These are phyloP conservation scores for Candida maesae DNA, from an alignment of 805 yeast genomes.

Conservation along the genomic window DNA sequence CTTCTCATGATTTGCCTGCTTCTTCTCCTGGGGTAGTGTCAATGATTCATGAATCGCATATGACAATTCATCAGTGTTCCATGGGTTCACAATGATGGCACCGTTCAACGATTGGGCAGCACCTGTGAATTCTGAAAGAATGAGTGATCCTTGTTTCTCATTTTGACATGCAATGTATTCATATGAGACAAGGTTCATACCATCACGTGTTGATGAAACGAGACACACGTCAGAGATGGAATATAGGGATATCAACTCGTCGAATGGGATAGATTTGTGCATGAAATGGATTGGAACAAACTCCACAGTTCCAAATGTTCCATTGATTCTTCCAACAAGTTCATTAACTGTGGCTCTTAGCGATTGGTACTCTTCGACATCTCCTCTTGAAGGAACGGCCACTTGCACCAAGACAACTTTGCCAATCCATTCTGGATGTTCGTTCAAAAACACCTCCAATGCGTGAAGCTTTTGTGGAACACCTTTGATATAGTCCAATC, in stretches of 20 bases:
- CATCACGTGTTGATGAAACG: conserved; percentile 94
- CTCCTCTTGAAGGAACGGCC: conserved; percentile 97
- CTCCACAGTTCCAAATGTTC: conserved; percentile 93
- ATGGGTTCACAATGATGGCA: conserved; percentile 89
- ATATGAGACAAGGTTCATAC: conserved; percentile 95
- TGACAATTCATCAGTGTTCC: conserved; percentile 95
- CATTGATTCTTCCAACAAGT: conserved; percentile 93
- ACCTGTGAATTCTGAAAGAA: conserved; percentile 94
- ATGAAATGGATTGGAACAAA: conserved; percentile 96
- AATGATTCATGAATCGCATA: conserved; percentile 83
- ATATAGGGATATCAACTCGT: conserved; percentile 87
- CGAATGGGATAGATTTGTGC: conserved; percentile 88
- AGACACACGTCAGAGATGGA: conserved; percentile 84
- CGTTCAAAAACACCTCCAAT: conserved; percentile 84
- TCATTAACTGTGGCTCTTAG: conserved; percentile 93
- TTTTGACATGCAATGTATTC: conserved; percentile 97
- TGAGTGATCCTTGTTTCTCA: conserved; percentile 78
- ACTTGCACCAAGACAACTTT: conserved; percentile 94
- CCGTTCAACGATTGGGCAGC: conserved; percentile 99
- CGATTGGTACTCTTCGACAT: conserved; percentile 95
- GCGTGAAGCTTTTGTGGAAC: conserved; percentile 97
- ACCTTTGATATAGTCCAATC: conserved; percentile 95
- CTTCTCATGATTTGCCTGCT: conserved; percentile 71
- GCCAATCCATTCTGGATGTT: conserved; percentile 98
- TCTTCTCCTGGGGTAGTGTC: conserved; percentile 81